Base-by-base conservation (phyloP, 768 basidiomycete species). In the Clitopilus passeckerianus region DNA sequence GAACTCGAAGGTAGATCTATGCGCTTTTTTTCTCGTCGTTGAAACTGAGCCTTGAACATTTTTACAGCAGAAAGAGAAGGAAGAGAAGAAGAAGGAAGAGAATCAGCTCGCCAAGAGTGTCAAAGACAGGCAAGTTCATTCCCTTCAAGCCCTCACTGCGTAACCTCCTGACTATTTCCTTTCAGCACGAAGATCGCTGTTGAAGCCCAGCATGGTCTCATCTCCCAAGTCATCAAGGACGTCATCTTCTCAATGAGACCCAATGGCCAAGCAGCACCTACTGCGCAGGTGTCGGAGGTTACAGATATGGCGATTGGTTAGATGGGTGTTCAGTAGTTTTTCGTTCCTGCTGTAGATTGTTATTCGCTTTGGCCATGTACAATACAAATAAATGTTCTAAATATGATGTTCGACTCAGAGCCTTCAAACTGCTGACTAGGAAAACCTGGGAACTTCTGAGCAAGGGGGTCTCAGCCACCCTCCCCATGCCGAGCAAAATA, bases 151-250 rank as follows among this genome's bases (percentile, higher is more conserved):
- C 34, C 18, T 53, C 44, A n/a, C 59, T 24, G 52, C 12, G 41
- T 56, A 23, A 24, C 34, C 30, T 27, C 3, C 63, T 46, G 23
- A 20, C 34, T 4, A 30, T 10, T 35, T 56, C 56, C 52, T 10
- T 24, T 66, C n/a, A 98, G 95, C 70, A 87, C 86, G 41, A 94
- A 91, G 66, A 93, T 98, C 57, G 87, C 94, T 0, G 82, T 88
- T 4, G 95, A 98, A 69, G 91, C 91, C 1, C 93, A 96, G 65
- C 95, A 98, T 65, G 95, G 94, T 1, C 84, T 98, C 57, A 94
- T 97, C 61, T 80, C 94, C 1, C 95, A 98, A 69, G 86, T 96
- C 5, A 80, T 98, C 69, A 98, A 98, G 70, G 94, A 96, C 62
- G 83, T 93, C 46, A 83, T 98, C 41, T 97, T 98, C 69, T 93